phyloP scores from a whole-genome alignment of 192 early-diverging fungal species.

The Podochytrium sp. region DNA sequence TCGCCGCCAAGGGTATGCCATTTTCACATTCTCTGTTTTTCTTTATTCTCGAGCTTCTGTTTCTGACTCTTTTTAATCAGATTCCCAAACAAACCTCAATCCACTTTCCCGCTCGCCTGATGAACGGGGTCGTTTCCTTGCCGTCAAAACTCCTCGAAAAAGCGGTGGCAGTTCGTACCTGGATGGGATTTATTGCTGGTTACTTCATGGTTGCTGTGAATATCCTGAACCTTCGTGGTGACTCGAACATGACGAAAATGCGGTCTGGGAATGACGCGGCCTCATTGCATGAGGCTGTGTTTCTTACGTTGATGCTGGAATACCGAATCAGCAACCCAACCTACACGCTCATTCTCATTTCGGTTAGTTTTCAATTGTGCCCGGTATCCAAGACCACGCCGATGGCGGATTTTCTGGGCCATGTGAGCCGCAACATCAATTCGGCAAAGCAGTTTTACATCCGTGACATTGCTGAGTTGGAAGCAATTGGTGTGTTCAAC shows the following conservation, averaged over 20 bases:
- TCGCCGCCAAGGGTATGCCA: too few species aligned
- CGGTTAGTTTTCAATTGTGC: not conserved
- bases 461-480: not conserved
- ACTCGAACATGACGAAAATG: not conserved
- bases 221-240: not conserved
- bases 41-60: too few species aligned
- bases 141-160: too few species aligned
- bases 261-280: not conserved
- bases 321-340: not conserved
- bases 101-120: too few species aligned
- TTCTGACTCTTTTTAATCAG: too few species aligned
- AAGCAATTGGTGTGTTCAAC: not conserved
- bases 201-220: not conserved
- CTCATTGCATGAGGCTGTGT: not conserved
- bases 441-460: not conserved
- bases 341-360: not conserved
- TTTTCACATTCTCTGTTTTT: too few species aligned
- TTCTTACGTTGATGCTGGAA: too few species aligned
- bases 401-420: not conserved
- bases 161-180: too few species aligned
- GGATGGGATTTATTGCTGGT: not conserved
- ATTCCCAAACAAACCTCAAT: too few species aligned
- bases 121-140: too few species aligned
- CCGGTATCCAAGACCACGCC: not conserved
- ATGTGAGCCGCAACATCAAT: not conserved